A percentile compares a stretch with the other conserved stretches of the same genome.
Conservation (phyloP, 1,284 basidiomycete genomes). For the Trametes pubescens region DNA sequence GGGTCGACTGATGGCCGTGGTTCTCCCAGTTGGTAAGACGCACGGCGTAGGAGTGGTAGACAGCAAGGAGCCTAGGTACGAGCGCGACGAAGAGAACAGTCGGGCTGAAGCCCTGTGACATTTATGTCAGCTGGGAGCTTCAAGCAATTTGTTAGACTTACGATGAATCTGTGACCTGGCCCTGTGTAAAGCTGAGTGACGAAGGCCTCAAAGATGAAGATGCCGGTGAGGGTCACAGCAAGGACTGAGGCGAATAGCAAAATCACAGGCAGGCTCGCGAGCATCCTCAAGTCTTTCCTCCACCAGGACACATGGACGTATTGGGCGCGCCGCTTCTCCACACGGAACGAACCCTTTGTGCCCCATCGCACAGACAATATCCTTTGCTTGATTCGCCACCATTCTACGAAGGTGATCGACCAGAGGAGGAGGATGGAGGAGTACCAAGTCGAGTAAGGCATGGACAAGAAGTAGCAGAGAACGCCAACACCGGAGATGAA, state of each 20-base stretch:
- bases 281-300: conserved; percentile 77
- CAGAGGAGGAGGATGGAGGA: conserved; percentile 81
- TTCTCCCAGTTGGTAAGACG: conserved; percentile 92
- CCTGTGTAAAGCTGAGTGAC: conserved; percentile 88
- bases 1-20: conserved; percentile 81
- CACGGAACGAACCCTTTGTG: conserved; percentile 77
- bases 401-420: conserved; percentile 87
- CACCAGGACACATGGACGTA: conserved; percentile 76
- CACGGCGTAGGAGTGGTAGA: conserved; percentile 78
- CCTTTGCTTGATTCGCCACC: conserved; percentile 87
- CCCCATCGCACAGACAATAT: conserved; percentile 84
- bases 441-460: conserved; percentile 81
- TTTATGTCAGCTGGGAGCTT: neutral
- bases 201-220: conserved; percentile 91
- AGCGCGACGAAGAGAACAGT: conserved; percentile 86
- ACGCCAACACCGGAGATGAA: conserved; percentile 73
- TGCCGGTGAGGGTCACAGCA: conserved; percentile 73
- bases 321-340: conserved; percentile 79
- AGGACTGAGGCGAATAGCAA: conserved; percentile 78
- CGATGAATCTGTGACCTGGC: conserved; percentile 80
- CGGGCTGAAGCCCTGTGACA: conserved; percentile 79
- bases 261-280: conserved; percentile 84
- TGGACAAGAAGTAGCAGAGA: conserved; percentile 68
- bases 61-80: conserved; percentile 84
- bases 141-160: conserved; percentile 46